Evolutionary conservation across 2,329 filamentous ascomycete genomes (phyloP), one percentile per base, ranked within the genome.

Genomic region (Aspergillus sergii): DNA sequence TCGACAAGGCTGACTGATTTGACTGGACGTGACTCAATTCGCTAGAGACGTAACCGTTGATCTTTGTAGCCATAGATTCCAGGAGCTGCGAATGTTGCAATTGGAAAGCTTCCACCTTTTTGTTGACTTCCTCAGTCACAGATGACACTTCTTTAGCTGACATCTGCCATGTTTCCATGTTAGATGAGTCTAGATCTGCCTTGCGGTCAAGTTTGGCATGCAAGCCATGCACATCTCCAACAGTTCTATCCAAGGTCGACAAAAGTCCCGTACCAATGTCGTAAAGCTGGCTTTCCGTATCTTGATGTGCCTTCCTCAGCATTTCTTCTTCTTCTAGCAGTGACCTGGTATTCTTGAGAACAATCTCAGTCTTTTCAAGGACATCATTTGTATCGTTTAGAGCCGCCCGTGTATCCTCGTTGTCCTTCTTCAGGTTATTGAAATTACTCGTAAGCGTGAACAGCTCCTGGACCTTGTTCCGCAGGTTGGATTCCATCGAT

Each of bases 381-480:
- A 97, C 83, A 59, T 87, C 88, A 71, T 93, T 91, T 0, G 94
- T 96, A 41, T 92, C 88, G 60, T 94, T 91, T 3, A 99, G 84
- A 59, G 86, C 84, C 5, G 85, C 73, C 62, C 86, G 90, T 0
- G 91, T 93, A 21, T 86, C 84, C 68, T 99, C 94, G 65, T 96
- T 91, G 65, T 97, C 93, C 74, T 94, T 93, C 79, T 95, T 97
- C 70, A 98, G 79, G 0, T 87, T 89, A 80, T 94, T 93, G 76
- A 98, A 96, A 68, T 88, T 93, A 48, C 90, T 93, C 0, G 92
- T 97, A 43, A 98, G 81, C 12, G 88, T 87, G 75, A 96, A 94
- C 0, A 99, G 84, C 76, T 99, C 94, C 72, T 98, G 93, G 2
- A 96, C 90, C 76, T 97, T 98, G 80, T 96, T 95, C 26, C 93